Conservation (phyloP, 2,329 filamentous ascomycete species). For the Stagonosporopsis vannaccii region DNA sequence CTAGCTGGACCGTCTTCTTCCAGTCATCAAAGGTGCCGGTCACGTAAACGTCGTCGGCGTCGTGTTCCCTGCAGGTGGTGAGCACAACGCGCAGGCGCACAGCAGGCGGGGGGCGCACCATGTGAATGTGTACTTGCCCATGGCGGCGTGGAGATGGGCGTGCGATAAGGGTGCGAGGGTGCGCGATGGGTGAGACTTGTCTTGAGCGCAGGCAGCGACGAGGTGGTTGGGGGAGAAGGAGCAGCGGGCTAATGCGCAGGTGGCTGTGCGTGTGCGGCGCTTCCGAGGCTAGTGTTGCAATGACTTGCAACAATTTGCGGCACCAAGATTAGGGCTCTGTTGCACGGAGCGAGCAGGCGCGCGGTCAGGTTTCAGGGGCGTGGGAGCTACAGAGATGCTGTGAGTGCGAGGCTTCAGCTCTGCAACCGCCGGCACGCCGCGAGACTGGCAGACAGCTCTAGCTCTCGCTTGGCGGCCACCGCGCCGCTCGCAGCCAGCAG, state of each 20-base stretch:
- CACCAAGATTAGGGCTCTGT: slow-evolving; percentile 23
- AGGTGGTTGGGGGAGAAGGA: slow-evolving; percentile 37
- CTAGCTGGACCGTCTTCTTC: slow-evolving; percentile 83
- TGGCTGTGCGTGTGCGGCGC: slow-evolving; percentile 31
- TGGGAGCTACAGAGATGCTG: slow-evolving; percentile 14
- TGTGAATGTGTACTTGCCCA: slow-evolving; percentile 75
- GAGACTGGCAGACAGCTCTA: slow-evolving; percentile 17
- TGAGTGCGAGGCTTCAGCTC: slow-evolving; percentile 31
- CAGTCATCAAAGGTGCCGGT: slow-evolving; percentile 97
- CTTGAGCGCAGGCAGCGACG: slow-evolving; percentile 33
- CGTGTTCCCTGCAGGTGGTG: slow-evolving; percentile 71
- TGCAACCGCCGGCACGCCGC: slow-evolving; percentile 18
- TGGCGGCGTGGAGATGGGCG: slow-evolving; percentile 45
- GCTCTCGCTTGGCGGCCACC: slow-evolving; percentile 7
- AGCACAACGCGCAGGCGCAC: slow-evolving; percentile 20
- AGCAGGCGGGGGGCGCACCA: slow-evolving; percentile 62
- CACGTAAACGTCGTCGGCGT: slow-evolving; percentile 87
- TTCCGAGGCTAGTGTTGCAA: slow-evolving; percentile 28
- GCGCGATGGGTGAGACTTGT: slow-evolving; percentile 38
- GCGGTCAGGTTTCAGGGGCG: slow-evolving; percentile 20
- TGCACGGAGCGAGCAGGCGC: slow-evolving; percentile 23
- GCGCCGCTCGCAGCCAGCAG: slow-evolving; percentile 13
- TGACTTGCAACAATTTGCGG: slow-evolving; percentile 24
- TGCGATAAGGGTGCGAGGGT: slow-evolving; percentile 23
- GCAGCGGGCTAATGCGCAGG: slow-evolving; percentile 31